Evolutionary conservation across 768 basidiomycete species (phyloP), one percentile per base, ranked within the genome.

Genomic region (Ramaria sp.): DNA sequence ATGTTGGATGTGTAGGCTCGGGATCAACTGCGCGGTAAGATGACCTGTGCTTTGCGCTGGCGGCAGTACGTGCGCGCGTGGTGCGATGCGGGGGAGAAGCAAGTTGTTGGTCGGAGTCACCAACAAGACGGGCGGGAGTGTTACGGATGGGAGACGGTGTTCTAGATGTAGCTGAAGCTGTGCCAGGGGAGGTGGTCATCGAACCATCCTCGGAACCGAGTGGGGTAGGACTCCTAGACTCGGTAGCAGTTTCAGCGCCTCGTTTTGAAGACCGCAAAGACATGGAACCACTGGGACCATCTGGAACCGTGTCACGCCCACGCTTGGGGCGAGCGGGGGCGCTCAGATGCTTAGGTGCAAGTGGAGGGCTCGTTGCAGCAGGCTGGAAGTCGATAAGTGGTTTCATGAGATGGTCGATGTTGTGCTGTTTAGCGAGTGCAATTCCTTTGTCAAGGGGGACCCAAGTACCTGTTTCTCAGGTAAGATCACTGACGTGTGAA

Each of bases 351-450:
- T 98, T 98, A 17, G 96, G 96, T 19, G 96, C 96, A 38, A 91
- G 81, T 20, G 96, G 96, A 0, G 91, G 91, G 62, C 92, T 95
- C 67, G 88, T 89, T 5, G 86, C 83, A 4, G 86, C 84, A 3
- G 94, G 89, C 58, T 86, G 81, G 65, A 94, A 97, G 68, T 98
- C 93, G 60, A 98, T 89, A 60, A 99, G 91, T 30, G 96, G 92
- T 37, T 89, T 85, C 19, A 99, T 77, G 17, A 88, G 76, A 20
- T 74, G 66, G 64, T 96, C 92, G 65, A 94, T 93, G 61, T 91
- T 89, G 71, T 97, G 98, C 68, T 97, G 93, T 65, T 82, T 89
- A 24, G 92, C 88, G 30, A 99, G 76, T 27, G 72, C 73, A 49
- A 98, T 71, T 2, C 95, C 94, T 57, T 93, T 79, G 51, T 95